phyloP scores from a whole-genome alignment of 2,329 filamentous ascomycete genomes.

The Phoma herbarum region DNA sequence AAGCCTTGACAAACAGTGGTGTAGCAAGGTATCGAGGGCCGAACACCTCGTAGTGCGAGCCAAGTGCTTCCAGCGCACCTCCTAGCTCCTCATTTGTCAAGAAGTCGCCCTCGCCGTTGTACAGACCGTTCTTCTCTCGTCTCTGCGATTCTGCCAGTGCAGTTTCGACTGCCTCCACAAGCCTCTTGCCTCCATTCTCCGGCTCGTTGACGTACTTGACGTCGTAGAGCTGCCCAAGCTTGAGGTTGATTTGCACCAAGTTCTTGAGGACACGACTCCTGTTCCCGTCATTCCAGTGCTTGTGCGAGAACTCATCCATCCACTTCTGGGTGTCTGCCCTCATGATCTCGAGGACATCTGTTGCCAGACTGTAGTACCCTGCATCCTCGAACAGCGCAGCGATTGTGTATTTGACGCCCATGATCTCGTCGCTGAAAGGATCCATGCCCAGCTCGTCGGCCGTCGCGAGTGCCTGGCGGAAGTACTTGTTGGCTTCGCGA shows the following conservation, averaged over 20 bases:
- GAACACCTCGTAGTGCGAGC: constrained; percentile 76
- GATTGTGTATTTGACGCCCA: constrained; percentile 87
- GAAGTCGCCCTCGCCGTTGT: constrained; percentile 75
- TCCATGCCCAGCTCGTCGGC: constrained; percentile 81
- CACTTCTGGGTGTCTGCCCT: constrained; percentile 70
- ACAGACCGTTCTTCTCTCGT: constrained; percentile 72
- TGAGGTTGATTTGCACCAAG: constrained; percentile 78
- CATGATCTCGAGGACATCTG: constrained; percentile 81
- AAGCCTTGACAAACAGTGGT: constrained; percentile 85
- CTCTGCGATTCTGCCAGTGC: constrained; percentile 77
- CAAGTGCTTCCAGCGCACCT: constrained; percentile 79
- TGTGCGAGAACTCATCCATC: constrained; percentile 56
- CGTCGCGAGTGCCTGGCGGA: constrained; percentile 78
- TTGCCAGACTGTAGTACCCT: constrained; percentile 72
- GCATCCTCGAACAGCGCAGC: constrained; percentile 82
- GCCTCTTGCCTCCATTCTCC: constrained; percentile 75
- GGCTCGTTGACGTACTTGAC: constrained; percentile 77
- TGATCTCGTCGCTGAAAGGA: constrained; percentile 87
- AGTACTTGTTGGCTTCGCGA: constrained; percentile 81
- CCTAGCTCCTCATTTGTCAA: constrained; percentile 75
- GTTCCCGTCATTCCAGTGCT: constrained; percentile 53
- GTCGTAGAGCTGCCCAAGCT: constrained; percentile 84
- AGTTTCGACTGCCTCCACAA: constrained; percentile 84
- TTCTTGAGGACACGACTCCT: constrained; percentile 76
- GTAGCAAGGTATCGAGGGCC: constrained; percentile 82